A percentile compares a stretch with the other conserved stretches of the same genome.
These are phyloP conservation scores for Linum tenue DNA, from an alignment of 345 rosid genomes.

Conservation along the genomic window DNA sequence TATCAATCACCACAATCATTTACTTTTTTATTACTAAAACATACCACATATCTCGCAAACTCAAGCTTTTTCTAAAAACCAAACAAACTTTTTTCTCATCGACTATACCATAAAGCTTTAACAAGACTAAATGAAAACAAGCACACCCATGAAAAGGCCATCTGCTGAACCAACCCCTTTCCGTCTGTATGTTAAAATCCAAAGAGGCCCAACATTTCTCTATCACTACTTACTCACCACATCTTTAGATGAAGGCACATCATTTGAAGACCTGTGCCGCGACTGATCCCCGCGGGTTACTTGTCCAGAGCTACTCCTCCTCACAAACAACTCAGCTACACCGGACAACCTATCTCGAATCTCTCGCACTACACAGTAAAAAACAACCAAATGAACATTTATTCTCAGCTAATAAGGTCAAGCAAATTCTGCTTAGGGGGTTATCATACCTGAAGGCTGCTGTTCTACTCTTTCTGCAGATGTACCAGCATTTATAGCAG, in stretches of 20 bases:
- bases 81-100: too few relatives aligned
- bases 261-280: slow-evolving; percentile 47
- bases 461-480: slow-evolving; percentile 45
- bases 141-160: not conserved
- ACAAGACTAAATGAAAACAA: too few relatives aligned
- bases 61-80: too few relatives aligned
- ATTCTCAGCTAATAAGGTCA: not conserved
- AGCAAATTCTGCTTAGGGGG: not conserved
- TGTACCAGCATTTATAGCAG: slow-evolving; percentile 39
- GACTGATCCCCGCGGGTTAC: slow-evolving; percentile 38
- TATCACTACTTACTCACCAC: slow-evolving; percentile 31
- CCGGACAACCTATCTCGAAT: slow-evolving; percentile 54
- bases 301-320: slow-evolving; percentile 39
- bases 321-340: slow-evolving; percentile 63
- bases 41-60: too few relatives aligned
- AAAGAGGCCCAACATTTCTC: not conserved
- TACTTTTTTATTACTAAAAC: too few relatives aligned
- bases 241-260: slow-evolving; percentile 43
- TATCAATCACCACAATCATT: too few relatives aligned
- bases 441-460: slow-evolving; percentile 26
- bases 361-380: slow-evolving; percentile 43
- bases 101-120: too few relatives aligned
- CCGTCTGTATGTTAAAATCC: not conserved
- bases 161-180: not conserved
- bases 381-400: not conserved